A percentile compares a stretch with the other conserved stretches of the same genome.
Conservation (phyloP, 2,329 filamentous ascomycete species). For the Sphaerostilbella broomeana region DNA sequence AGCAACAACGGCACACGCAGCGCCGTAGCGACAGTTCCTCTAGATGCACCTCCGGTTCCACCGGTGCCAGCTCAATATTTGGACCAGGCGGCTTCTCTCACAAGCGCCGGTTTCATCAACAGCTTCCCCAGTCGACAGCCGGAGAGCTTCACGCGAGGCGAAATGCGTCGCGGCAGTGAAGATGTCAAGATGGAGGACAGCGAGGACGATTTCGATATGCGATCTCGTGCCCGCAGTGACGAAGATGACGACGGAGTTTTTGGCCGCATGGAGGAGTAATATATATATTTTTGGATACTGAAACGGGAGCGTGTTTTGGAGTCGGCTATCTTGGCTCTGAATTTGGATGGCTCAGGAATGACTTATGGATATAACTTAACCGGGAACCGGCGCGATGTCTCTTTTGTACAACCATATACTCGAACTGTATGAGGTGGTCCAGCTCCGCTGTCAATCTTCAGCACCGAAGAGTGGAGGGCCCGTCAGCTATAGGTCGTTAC, state of each 20-base stretch:
- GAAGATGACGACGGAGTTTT: slow-evolving; percentile 96
- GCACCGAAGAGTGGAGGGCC: slow-evolving; percentile 61
- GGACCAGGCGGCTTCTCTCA: slow-evolving; percentile 50
- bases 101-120: slow-evolving; percentile 56
- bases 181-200: slow-evolving; percentile 65
- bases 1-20: slow-evolving; percentile 63
- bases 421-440: slow-evolving; percentile 45
- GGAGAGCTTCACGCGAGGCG: slow-evolving; percentile 59
- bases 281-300: slow-evolving; percentile 15
- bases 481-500: slow-evolving; percentile 21
- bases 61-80: slow-evolving; percentile 77
- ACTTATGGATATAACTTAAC: slow-evolving; percentile 27
- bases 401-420: slow-evolving; percentile 45
- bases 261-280: slow-evolving; percentile 87
- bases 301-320: slow-evolving; percentile 15
- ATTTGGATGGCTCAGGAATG: slow-evolving; percentile 29
- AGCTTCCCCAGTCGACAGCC: slow-evolving; percentile 55
- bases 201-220: slow-evolving; percentile 60
- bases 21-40: slow-evolving; percentile 53
- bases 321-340: slow-evolving; percentile 23
- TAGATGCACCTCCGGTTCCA: slow-evolving; percentile 80
- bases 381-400: slow-evolving; percentile 31
- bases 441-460: slow-evolving; percentile 58
- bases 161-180: slow-evolving; percentile 41
- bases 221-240: slow-evolving; percentile 61